phyloP scores from a whole-genome alignment of 805 yeast species.

The Brettanomyces sp. region DNA sequence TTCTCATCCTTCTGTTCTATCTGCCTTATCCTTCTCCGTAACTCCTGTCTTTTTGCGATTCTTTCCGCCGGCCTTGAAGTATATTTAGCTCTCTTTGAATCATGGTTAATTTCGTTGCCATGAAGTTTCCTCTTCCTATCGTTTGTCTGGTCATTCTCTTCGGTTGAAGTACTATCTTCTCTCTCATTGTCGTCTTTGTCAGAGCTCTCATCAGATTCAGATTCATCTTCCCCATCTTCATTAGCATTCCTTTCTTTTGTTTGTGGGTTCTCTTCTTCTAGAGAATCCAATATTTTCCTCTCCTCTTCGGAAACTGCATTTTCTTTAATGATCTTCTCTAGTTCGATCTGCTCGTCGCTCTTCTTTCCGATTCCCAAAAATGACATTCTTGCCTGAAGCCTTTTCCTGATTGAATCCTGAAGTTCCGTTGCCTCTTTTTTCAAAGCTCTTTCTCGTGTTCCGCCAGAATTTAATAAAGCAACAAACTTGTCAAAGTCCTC shows the following conservation, averaged over 20 bases:
- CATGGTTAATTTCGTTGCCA: constrained; percentile 14
- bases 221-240: constrained; percentile 12
- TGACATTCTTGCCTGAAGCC: constrained; percentile 51
- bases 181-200: constrained; percentile 6
- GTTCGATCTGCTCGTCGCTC: constrained; percentile 33
- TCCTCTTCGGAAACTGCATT: constrained; percentile 22
- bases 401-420: constrained; percentile 41
- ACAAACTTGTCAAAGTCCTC: constrained; percentile 48
- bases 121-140: constrained; percentile 1
- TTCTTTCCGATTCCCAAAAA: constrained; percentile 37
- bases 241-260: constrained; percentile 16
- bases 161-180: constrained; percentile 1
- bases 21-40: constrained; percentile 23
- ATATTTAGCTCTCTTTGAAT: constrained; percentile 24
- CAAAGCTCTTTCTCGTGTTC: constrained; percentile 59
- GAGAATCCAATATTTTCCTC: constrained; percentile 4
- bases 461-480: constrained; percentile 68
- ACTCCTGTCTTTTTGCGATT: constrained; percentile 27
- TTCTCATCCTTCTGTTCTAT: constrained; percentile 23
- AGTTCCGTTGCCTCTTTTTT: constrained; percentile 49
- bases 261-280: constrained; percentile 2
- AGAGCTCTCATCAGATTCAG: constrained; percentile 13
- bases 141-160: constrained; percentile 10
- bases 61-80: constrained; percentile 27
- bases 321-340: constrained; percentile 31